Percentiles rank a stretch among this genome's conserved stretches.
Conservation (phyloP, 257 asterid species). For the Gentiana dahurica region DNA sequence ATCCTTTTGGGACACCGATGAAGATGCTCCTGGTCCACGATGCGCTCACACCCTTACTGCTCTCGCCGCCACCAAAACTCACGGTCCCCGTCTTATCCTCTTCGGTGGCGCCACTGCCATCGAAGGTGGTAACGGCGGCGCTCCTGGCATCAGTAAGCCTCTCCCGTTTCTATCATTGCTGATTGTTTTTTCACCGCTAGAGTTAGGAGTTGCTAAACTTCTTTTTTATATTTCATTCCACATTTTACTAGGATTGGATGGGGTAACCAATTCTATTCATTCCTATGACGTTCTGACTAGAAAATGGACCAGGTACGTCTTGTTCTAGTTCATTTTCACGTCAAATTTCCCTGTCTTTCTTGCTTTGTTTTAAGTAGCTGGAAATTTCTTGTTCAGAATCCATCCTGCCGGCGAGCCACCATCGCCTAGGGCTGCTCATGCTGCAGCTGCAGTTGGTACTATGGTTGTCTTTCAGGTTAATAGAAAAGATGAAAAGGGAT, state of each 20-base stretch:
- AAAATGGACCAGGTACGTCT: constrained; percentile 80
- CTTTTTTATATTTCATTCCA: background rate
- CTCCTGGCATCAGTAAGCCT: constrained; percentile 74
- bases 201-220: constrained; percentile 5
- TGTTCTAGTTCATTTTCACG: background rate
- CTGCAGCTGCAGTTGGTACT: constrained; percentile 95
- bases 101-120: constrained; percentile 98
- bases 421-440: constrained; percentile 98
- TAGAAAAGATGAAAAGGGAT: constrained; percentile 8
- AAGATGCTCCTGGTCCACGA: constrained; percentile 98
- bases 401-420: constrained; percentile 98
- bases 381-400: constrained; percentile 30
- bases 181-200: background rate
- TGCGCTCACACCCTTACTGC: constrained; percentile 94
- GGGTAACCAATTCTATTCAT: constrained; percentile 82
- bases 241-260: constrained; percentile 68
- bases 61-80: constrained; percentile 77
- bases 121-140: constrained; percentile 80
- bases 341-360: background rate
- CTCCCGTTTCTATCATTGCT: background rate
- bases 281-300: constrained; percentile 89
- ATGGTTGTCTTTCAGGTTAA: constrained; percentile 99
- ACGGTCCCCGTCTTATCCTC: constrained; percentile 86
- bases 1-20: constrained; percentile 78
- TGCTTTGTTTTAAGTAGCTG: background rate